phyloP scores from a whole-genome alignment of 2,329 filamentous ascomycete genomes.

The Nemania abortiva region DNA sequence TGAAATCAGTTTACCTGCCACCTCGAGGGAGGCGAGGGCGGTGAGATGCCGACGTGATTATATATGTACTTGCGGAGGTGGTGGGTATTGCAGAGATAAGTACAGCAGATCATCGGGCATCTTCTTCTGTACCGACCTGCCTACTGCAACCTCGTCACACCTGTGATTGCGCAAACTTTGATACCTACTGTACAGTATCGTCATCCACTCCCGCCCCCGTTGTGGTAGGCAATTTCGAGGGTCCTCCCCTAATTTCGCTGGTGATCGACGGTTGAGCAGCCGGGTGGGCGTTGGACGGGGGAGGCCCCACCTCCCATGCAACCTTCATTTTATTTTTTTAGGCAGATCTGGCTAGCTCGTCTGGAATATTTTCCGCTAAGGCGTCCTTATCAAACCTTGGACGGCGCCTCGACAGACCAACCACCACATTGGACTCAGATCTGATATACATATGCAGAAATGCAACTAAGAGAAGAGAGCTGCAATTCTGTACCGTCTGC shows the following conservation, averaged over 20 bases:
- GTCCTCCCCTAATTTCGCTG: slow-evolving; percentile 41
- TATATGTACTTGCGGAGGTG: not conserved
- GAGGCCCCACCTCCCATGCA: slow-evolving; percentile 24
- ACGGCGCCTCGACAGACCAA: not conserved
- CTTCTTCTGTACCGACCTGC: not conserved
- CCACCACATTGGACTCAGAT: not conserved
- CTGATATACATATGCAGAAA: slow-evolving; percentile 26
- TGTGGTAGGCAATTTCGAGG: slow-evolving; percentile 40
- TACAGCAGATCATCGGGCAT: not conserved
- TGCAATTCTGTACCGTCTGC: not conserved
- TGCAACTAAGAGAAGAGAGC: slow-evolving; percentile 36
- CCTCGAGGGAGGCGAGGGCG: not conserved
- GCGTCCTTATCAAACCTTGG: not conserved
- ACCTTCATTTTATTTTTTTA: slow-evolving; percentile 38
- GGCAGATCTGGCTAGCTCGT: slow-evolving; percentile 33
- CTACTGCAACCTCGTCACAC: slow-evolving; percentile 23
- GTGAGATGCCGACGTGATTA: slow-evolving; percentile 4
- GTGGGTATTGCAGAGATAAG: not conserved
- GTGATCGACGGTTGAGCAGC: slow-evolving; percentile 40
- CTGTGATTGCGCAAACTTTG: slow-evolving; percentile 28
- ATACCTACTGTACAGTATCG: slow-evolving; percentile 26
- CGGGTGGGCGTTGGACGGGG: slow-evolving; percentile 26
- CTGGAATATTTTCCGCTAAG: slow-evolving; percentile 17
- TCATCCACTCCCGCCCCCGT: slow-evolving; percentile 16
- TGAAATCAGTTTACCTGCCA: not conserved